These are phyloP conservation scores for Tulasnella sp. DNA, from an alignment of 768 basidiomycete species.

Conservation along the genomic window DNA sequence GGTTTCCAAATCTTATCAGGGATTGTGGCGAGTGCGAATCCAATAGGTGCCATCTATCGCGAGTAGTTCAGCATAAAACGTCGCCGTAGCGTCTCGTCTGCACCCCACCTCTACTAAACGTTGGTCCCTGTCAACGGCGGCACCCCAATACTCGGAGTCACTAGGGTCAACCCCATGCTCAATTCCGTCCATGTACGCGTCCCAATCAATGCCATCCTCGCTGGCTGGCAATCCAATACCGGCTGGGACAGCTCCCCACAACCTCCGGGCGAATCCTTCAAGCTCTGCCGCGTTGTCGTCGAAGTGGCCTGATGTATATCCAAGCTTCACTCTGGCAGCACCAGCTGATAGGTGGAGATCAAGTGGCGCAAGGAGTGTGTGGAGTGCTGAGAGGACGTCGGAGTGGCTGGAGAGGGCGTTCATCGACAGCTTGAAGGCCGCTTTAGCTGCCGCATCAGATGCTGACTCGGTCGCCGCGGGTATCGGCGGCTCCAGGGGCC, in stretches of 20 bases:
- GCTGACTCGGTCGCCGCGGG: background rate
- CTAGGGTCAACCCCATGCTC: slow-evolving; percentile 63
- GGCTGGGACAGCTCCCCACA: slow-evolving; percentile 64
- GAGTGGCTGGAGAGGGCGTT: slow-evolving; percentile 13
- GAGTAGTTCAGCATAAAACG: background rate
- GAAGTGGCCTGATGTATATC: slow-evolving; percentile 61
- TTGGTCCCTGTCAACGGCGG: slow-evolving; percentile 69
- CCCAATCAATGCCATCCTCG: slow-evolving; percentile 50
- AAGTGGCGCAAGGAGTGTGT: slow-evolving; percentile 10
- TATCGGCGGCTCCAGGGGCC: background rate
- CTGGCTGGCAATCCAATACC: slow-evolving; percentile 55
- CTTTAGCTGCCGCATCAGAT: background rate
- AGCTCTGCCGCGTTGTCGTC: slow-evolving; percentile 59
- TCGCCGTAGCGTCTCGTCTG: background rate
- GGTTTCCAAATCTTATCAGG: slow-evolving; percentile 65
- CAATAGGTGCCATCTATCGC: slow-evolving; percentile 60
- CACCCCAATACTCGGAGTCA: slow-evolving; percentile 69
- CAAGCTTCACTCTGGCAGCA: slow-evolving; percentile 65
- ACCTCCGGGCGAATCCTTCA: slow-evolving; percentile 70
- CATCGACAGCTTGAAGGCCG: background rate
- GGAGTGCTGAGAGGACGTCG: slow-evolving; percentile 7
- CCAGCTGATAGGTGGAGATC: slow-evolving; percentile 49
- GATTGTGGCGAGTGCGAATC: slow-evolving; percentile 64
- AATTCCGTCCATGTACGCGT: slow-evolving; percentile 62
- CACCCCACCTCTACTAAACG: slow-evolving; percentile 60